phyloP scores from a whole-genome alignment of 2,329 filamentous ascomycete species.

The Thermothelomyces thermophilus region DNA sequence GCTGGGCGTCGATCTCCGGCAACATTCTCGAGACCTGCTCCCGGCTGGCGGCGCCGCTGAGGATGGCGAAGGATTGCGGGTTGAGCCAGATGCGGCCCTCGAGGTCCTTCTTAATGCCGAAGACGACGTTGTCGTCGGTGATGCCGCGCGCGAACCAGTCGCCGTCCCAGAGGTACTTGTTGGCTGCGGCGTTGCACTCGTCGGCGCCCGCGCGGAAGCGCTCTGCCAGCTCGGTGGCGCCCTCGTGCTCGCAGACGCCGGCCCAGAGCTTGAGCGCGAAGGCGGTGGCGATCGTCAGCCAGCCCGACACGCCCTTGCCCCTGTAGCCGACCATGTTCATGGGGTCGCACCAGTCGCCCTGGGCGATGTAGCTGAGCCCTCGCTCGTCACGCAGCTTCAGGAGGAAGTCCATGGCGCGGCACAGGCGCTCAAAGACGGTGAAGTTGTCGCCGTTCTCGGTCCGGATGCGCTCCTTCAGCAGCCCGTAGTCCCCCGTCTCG shows the following conservation, averaged over 20 bases:
- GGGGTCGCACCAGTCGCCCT: slow-evolving; percentile 55
- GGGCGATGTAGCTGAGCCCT: slow-evolving; percentile 50
- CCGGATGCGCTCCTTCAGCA: slow-evolving; percentile 40
- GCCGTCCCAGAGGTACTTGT: slow-evolving; percentile 48
- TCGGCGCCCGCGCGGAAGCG: slow-evolving; percentile 40
- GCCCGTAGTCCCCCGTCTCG: slow-evolving; percentile 47
- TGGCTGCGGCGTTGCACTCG: slow-evolving; percentile 44
- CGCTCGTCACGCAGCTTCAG: slow-evolving; percentile 44
- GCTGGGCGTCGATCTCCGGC: slow-evolving; percentile 43
- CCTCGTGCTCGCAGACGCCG: slow-evolving; percentile 41
- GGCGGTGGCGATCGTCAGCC: slow-evolving; percentile 50
- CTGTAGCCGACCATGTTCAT: slow-evolving; percentile 59
- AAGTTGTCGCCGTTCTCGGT: slow-evolving; percentile 38
- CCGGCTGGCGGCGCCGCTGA: slow-evolving; percentile 42
- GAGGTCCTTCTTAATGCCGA: slow-evolving; percentile 44
- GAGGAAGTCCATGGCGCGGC: slow-evolving; percentile 53
- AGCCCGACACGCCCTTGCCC: slow-evolving; percentile 51
- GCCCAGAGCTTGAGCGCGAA: slow-evolving; percentile 50
- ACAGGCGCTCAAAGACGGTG: slow-evolving; percentile 49
- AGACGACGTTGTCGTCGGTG: slow-evolving; percentile 47
- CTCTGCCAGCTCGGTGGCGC: slow-evolving; percentile 34
- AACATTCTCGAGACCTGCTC: slow-evolving; percentile 41
- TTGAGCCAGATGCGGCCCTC: slow-evolving; percentile 54
- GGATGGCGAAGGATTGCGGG: slow-evolving; percentile 49
- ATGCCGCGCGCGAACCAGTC: slow-evolving; percentile 53